phyloP scores from a whole-genome alignment of 78 protist genomes.

The Dictyostelium intermedium region DNA sequence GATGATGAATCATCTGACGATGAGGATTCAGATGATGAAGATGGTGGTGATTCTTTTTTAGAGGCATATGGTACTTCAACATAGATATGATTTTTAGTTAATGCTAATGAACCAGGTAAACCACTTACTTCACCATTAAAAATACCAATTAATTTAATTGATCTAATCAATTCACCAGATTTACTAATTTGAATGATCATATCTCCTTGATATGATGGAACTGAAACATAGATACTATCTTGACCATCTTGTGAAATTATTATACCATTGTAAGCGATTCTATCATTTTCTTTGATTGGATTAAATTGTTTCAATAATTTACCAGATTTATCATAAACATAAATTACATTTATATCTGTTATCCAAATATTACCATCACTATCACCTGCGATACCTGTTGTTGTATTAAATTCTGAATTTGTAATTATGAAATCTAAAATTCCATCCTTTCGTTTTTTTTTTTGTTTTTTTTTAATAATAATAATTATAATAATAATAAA shows the following conservation, averaged over 20 bases:
- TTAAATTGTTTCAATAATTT: background rate
- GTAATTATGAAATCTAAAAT: background rate
- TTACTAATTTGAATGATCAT: slow-evolving; percentile 12
- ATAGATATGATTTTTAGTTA: background rate
- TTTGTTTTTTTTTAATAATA: background rate
- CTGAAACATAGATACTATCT: slow-evolving; percentile 3
- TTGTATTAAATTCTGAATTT: background rate
- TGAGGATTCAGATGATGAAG: background rate
- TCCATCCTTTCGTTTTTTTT: background rate
- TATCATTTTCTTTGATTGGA: background rate
- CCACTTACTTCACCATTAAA: background rate
- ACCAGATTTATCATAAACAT: background rate
- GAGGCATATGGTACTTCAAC: slow-evolving; percentile 68
- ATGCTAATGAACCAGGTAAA: slow-evolving; percentile 24
- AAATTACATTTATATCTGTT: slow-evolving; percentile 16
- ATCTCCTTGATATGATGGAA: slow-evolving; percentile 28
- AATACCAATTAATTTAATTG: background rate
- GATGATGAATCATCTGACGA: background rate
- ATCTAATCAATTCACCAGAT: background rate
- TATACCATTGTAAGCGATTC: slow-evolving; percentile 58
- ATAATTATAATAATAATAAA: background rate
- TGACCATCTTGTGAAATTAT: background rate
- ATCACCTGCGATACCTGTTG: slow-evolving; percentile 42
- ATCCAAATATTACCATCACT: slow-evolving; percentile 49
- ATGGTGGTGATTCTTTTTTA: background rate